Base-by-base conservation (phyloP, 1,284 basidiomycete species). In the Leccinum subrobustum region DNA sequence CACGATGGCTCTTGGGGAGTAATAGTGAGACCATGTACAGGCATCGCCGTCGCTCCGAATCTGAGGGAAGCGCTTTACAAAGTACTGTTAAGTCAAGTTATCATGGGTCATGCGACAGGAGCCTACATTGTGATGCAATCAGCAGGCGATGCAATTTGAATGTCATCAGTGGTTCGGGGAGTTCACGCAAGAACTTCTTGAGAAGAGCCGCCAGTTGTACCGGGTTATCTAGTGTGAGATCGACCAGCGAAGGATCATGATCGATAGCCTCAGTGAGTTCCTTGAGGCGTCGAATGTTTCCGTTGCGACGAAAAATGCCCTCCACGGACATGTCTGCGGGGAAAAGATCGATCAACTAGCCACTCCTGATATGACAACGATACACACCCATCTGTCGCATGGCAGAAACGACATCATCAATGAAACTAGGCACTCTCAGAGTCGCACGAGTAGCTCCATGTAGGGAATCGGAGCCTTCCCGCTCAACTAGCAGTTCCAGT, bases 221-320 rank as follows among this genome's bases (percentile, higher is more conserved):
- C 0, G 96, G 93, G 73, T 97, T 97, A 75, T 99, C 97, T 68
- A 94, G 91, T 1, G 91, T 88, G 55, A 98, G 81, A 73, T 97
- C 96, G 59, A 98, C 95, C 4, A 89, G 87, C 2, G 87, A 84
- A 3, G 93, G 87, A 75, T 99, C 96, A 35, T 94, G 90, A 74
- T 99, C 97, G 58, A 99, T 90, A 16, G 92, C 87, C 64, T 99
- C 96, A 3, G 91, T 89, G 29, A 98, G 81, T 67, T 95, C 92
- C 73, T 94, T 95, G 62, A 98, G 81, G 60, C 94, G 85, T 57
- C 95, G 86, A 70, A 99, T 98, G 74, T 99, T 98, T 60, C 96
- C 96, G 73, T 98, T 98, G 80, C 97, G 96, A 58, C 96, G 86
- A 84, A 99, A 99, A 64, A 99, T 97, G 62, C 96, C 96, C 76